Evolutionary conservation across 371 early-diverging fungal species (phyloP), one percentile per base, ranked within the genome.

Genomic region (Catenaria anguillulae): DNA sequence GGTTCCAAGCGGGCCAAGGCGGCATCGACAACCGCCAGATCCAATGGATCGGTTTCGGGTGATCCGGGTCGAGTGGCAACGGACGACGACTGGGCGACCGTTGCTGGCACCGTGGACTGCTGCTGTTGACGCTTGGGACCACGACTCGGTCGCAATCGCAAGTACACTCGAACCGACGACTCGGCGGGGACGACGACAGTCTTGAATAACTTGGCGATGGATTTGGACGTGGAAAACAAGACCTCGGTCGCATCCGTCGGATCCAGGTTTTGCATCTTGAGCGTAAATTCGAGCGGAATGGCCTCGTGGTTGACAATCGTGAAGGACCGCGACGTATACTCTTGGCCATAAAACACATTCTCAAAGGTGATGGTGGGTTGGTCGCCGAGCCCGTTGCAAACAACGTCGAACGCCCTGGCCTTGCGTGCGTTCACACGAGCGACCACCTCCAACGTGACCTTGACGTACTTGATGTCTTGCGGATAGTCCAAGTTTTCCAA

Each of bases 401-500:
- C 77, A 13, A 86, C 81, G 56, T 84, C 83, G 71, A 86, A 86
- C 1, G 85, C 82, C 34, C 75, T 71, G 63, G 74, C 79, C 59
- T 66, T 72, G 33, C 66, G 52, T 31, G 67, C 63, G 31, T 68
- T 63, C 26, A 64, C 64, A 34, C 63, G 66, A n/a, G 69, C 50
- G 13, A 66, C 33, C n/a, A 60, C 66, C 60, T 80, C 87, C 79
- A 83, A 77, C 10, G 72, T 71, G 15, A 83, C 70, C 10, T 83
- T 77, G 19, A 87, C 72, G 31, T 79, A 79, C 63, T 83, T 84
- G 13, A 77, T 81, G 64, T 87, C 86, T 2, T 70, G 63, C 4
- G 78, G 79, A 64, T 86, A 85, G 58, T 81, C 78, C 29, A 84
- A 56, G 66, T 86, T 86, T 58, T 84, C 79, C 35, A 86, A 65